phyloP scores from a whole-genome alignment of 2,329 filamentous ascomycete genomes.

The Mycosphaerella sp. region DNA sequence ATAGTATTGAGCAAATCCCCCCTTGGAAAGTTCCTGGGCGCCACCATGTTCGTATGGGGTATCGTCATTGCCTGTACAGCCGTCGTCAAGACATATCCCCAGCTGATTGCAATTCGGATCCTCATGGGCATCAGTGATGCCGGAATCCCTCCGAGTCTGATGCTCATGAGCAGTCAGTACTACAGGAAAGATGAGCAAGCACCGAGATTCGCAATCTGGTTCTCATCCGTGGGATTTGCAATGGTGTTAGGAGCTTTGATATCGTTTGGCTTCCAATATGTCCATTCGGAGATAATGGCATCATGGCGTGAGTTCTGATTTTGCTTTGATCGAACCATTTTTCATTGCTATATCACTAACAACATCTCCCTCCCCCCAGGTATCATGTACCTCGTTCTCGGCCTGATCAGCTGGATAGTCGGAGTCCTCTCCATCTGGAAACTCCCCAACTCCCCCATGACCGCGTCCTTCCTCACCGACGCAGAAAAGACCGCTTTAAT shows the following conservation, averaged over 20 bases:
- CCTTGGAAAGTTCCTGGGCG: slow-evolving; percentile 28
- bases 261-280: slow-evolving; percentile 52
- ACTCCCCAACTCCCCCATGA: slow-evolving; percentile 32
- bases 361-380: slow-evolving; percentile 1
- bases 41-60: slow-evolving; percentile 14
- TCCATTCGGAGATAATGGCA: slow-evolving; percentile 2
- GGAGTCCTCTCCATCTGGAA: slow-evolving; percentile 32
- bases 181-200: slow-evolving; percentile 50
- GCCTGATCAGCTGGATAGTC: slow-evolving; percentile 37
- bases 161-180: slow-evolving; percentile 24
- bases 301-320: slow-evolving; percentile 23
- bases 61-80: slow-evolving; percentile 15
- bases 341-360: not conserved
- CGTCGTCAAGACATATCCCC: slow-evolving; percentile 22
- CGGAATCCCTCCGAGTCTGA: slow-evolving; percentile 11
- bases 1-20: slow-evolving; percentile 38
- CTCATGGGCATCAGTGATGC: slow-evolving; percentile 18
- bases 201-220: slow-evolving; percentile 58
- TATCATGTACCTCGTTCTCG: slow-evolving; percentile 40
- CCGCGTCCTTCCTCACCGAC: slow-evolving; percentile 24
- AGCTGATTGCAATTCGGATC: slow-evolving; percentile 16
- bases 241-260: slow-evolving; percentile 52
- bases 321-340: too few species aligned
- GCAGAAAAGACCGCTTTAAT: slow-evolving; percentile 42
- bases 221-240: slow-evolving; percentile 54